phyloP scores from a whole-genome alignment of 2,329 filamentous ascomycete genomes.

The Trichoderma pleuroti region DNA sequence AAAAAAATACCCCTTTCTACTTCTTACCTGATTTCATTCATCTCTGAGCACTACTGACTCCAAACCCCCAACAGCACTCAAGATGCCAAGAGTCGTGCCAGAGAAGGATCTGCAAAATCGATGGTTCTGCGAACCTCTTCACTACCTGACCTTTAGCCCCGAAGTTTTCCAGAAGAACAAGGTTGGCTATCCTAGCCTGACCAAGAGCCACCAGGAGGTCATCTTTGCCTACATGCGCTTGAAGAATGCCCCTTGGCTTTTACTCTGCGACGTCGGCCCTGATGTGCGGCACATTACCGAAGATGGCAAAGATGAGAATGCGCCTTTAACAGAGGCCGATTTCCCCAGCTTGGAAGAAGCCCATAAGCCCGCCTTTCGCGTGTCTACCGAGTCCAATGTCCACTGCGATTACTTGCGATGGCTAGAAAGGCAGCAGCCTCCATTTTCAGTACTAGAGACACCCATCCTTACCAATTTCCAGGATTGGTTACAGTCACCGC shows the following conservation, averaged over 20 bases:
- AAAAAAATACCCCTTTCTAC: background rate
- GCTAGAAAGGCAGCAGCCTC: conserved; percentile 76
- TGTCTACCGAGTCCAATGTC: conserved; percentile 34
- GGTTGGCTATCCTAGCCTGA: conserved; percentile 58
- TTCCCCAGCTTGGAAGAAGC: conserved; percentile 73
- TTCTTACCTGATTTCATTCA: background rate
- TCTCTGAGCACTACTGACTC: background rate
- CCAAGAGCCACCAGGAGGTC: conserved; percentile 57
- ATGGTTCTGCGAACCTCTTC: conserved; percentile 67
- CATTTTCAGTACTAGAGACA: conserved; percentile 50
- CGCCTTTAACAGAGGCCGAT: conserved; percentile 43
- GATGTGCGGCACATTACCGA: conserved; percentile 34
- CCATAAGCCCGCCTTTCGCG: conserved; percentile 31
- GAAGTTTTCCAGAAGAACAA: conserved; percentile 58
- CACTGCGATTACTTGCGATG: conserved; percentile 79
- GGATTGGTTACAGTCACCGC: conserved; percentile 90
- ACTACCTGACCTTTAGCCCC: conserved; percentile 55
- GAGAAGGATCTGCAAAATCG: conserved; percentile 59
- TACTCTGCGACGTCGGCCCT: conserved; percentile 61
- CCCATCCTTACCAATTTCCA: conserved; percentile 62
- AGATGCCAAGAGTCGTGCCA: conserved; percentile 57
- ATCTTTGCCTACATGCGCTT: conserved; percentile 62
- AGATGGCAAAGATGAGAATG: conserved; percentile 28
- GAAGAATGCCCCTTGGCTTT: conserved; percentile 59
- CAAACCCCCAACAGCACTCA: conserved; percentile 44